Evolutionary conservation across 208 protist species (phyloP).

Genomic region (Leptomonas pyrrhocoris): DNA sequence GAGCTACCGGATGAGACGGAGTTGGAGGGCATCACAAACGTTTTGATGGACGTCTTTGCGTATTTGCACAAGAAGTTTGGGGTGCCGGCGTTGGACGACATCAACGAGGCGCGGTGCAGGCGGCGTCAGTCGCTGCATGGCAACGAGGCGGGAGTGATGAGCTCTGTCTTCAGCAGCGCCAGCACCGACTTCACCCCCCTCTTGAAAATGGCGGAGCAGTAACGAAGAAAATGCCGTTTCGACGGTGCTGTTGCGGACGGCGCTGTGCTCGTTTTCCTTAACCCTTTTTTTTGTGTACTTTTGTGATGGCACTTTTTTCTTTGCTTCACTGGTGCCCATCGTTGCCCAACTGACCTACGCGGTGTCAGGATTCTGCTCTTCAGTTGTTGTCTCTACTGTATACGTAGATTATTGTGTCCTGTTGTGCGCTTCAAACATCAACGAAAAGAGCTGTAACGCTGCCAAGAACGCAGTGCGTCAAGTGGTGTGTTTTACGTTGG

Average conservation of each 20-base stretch:
- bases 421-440: too few species aligned
- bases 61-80: constrained; percentile 74
- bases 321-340: too few species aligned
- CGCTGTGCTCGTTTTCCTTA: background rate
- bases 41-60: constrained; percentile 80
- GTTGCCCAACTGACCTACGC: too few species aligned
- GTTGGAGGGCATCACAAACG: constrained; percentile 62
- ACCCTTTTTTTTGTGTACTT: background rate
- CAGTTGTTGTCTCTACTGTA: too few species aligned
- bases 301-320: too few species aligned
- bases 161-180: constrained; percentile 39
- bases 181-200: constrained; percentile 38
- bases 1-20: constrained; percentile 42
- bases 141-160: constrained; percentile 21
- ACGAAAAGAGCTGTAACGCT: too few species aligned
- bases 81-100: constrained; percentile 64
- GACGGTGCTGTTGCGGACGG: background rate
- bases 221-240: too few species aligned
- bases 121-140: constrained; percentile 35
- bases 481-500: too few species aligned
- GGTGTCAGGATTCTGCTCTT: too few species aligned
- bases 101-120: constrained; percentile 63
- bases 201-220: constrained; percentile 33
- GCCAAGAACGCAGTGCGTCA: too few species aligned
- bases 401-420: too few species aligned